phyloP scores from a whole-genome alignment of 768 basidiomycete species.

The Suillus americanus region DNA sequence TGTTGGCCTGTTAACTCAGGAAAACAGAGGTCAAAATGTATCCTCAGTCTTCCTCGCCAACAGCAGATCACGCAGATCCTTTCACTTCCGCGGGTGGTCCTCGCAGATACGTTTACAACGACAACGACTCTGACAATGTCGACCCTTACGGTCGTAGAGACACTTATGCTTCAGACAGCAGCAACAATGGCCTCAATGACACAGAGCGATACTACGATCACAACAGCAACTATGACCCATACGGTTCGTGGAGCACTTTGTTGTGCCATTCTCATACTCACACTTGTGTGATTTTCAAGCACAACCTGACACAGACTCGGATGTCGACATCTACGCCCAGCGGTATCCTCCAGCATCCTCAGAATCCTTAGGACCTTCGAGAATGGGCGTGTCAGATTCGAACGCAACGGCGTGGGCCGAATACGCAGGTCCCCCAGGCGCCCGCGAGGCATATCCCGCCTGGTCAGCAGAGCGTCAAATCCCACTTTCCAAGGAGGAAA shows the following conservation, averaged over 20 bases:
- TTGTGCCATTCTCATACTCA: slow-evolving; percentile 8
- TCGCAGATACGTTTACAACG: slow-evolving; percentile 58
- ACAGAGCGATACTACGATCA: slow-evolving; percentile 65
- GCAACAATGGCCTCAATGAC: slow-evolving; percentile 50
- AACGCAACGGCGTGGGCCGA: slow-evolving; percentile 76
- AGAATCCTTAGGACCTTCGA: slow-evolving; percentile 69
- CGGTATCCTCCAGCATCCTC: slow-evolving; percentile 66
- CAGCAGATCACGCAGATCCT: slow-evolving; percentile 66
- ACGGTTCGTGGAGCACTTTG: slow-evolving; percentile 42
- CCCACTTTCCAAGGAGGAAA: slow-evolving; percentile 98
- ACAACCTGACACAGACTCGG: slow-evolving; percentile 83
- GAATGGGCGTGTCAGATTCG: slow-evolving; percentile 62
- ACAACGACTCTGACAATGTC: slow-evolving; percentile 72
- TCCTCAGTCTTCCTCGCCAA: slow-evolving; percentile 55
- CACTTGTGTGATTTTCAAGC: slow-evolving; percentile 40
- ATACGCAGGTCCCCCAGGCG: slow-evolving; percentile 51
- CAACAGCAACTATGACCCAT: slow-evolving; percentile 59
- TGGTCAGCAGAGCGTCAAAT: slow-evolving; percentile 93
- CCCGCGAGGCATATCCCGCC: slow-evolving; percentile 86
- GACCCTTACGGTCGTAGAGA: slow-evolving; percentile 64
- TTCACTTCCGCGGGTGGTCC: slow-evolving; percentile 46
- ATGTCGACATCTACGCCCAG: slow-evolving; percentile 70
- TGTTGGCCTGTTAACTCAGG: slow-evolving; percentile 17
- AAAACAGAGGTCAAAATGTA: slow-evolving; percentile 36
- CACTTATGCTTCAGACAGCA: slow-evolving; percentile 69